phyloP scores from a whole-genome alignment of 1,139 yeast species.

The Saccharomyces hybrid region DNA sequence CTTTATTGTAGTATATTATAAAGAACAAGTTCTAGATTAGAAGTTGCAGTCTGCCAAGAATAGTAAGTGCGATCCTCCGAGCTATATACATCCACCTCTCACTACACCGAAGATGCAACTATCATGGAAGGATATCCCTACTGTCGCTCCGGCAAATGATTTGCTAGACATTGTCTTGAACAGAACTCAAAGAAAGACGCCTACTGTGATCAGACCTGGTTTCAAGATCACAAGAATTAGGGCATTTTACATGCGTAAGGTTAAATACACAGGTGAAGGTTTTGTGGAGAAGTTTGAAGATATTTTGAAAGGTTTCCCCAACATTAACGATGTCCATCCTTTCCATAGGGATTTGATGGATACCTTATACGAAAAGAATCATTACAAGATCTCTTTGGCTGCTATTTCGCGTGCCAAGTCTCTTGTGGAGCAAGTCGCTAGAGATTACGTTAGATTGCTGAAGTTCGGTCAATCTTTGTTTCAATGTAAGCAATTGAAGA shows the following conservation, averaged over 20 bases:
- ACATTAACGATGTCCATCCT: slow-evolving; percentile 95
- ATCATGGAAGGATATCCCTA: slow-evolving; percentile 96
- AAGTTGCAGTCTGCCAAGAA: not conserved
- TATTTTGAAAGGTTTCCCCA: slow-evolving; percentile 81
- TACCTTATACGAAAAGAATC: slow-evolving; percentile 94
- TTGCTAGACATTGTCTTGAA: slow-evolving; percentile 93
- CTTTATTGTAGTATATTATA: not conserved
- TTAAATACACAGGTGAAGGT: slow-evolving; percentile 91
- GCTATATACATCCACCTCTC: not conserved
- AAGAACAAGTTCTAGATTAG: slow-evolving; percentile 3
- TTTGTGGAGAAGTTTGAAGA: slow-evolving; percentile 87
- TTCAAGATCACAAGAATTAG: slow-evolving; percentile 93
- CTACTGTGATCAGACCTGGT: slow-evolving; percentile 95
- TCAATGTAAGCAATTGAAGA: slow-evolving; percentile 95
- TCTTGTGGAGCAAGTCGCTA: slow-evolving; percentile 86
- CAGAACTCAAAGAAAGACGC: slow-evolving; percentile 97
- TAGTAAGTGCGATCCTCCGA: not conserved
- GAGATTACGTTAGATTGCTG: slow-evolving; percentile 88
- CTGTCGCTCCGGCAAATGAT: slow-evolving; percentile 86
- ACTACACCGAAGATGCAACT: slow-evolving; percentile 61
- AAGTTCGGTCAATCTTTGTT: slow-evolving; percentile 96
- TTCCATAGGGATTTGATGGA: slow-evolving; percentile 97
- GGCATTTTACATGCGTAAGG: slow-evolving; percentile 96
- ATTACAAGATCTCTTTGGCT: slow-evolving; percentile 94
- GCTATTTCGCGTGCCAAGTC: slow-evolving; percentile 91